phyloP scores from a whole-genome alignment of 768 basidiomycete genomes.

The Termitomyces sp. region DNA sequence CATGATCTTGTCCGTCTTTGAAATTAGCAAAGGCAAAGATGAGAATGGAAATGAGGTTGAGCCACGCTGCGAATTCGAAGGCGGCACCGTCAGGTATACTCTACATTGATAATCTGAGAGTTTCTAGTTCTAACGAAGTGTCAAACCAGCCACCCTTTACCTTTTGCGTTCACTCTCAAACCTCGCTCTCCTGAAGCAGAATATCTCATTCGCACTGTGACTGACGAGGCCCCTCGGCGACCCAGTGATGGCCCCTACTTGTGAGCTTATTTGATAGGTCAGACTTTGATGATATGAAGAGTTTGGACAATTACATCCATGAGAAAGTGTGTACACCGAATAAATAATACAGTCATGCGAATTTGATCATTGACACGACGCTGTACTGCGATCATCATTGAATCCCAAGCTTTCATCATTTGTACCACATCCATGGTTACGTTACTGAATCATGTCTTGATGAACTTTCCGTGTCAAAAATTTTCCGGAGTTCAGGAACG shows the following conservation, averaged over 20 bases:
- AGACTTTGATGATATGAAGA: too few species aligned
- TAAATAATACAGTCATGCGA: too few species aligned
- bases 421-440: slow-evolving; percentile 19
- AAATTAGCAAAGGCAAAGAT: slow-evolving; percentile 18
- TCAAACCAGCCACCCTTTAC: slow-evolving; percentile 21
- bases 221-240: slow-evolving; percentile 12
- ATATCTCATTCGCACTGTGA: slow-evolving; percentile 15
- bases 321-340: too few species aligned
- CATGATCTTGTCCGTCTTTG: slow-evolving; percentile 24
- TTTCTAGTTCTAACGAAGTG: background rate
- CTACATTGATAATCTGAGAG: background rate
- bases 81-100: slow-evolving; percentile 12
- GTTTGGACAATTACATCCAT: too few species aligned
- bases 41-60: slow-evolving; percentile 25
- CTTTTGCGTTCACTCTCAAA: slow-evolving; percentile 19
- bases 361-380: too few species aligned
- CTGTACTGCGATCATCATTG: slow-evolving; percentile 9
- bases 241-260: slow-evolving; percentile 18
- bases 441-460: slow-evolving; percentile 25
- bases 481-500: slow-evolving; percentile 26
- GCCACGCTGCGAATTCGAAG: slow-evolving; percentile 27
- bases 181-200: slow-evolving; percentile 19
- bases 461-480: slow-evolving; percentile 18
- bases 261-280: too few species aligned
- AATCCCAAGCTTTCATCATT: slow-evolving; percentile 17